A percentile compares a stretch with the other conserved stretches of the same genome.
These are phyloP conservation scores for Theobroma cacao DNA, from an alignment of 345 rosid genomes.

Conservation along the genomic window DNA sequence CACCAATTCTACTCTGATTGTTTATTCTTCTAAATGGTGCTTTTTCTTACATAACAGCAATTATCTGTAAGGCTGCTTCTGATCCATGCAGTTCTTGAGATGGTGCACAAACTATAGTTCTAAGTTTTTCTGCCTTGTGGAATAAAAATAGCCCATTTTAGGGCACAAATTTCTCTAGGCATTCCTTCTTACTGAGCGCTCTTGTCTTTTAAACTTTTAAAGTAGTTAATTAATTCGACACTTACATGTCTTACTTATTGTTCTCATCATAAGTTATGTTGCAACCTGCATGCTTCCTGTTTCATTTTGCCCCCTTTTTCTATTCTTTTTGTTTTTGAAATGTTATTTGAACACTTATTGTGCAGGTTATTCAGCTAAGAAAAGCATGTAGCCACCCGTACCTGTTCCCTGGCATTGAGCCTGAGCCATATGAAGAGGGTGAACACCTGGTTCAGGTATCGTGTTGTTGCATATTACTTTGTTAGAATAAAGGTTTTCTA, in stretches of 20 bases:
- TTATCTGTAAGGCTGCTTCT: not conserved
- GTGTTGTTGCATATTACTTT: slow-evolving; percentile 11
- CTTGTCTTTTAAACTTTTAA: not conserved
- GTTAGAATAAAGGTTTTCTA: not conserved
- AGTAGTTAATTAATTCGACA: not conserved
- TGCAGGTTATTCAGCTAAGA: slow-evolving; percentile 76
- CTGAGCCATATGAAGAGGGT: slow-evolving; percentile 91
- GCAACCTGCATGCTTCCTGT: not conserved
- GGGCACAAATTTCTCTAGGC: not conserved
- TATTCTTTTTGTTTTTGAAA: not conserved
- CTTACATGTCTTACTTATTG: not conserved
- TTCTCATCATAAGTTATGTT: not conserved
- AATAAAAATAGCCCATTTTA: not conserved
- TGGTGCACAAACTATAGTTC: not conserved
- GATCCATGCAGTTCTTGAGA: not conserved
- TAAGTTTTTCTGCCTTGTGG: not conserved
- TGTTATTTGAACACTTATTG: slow-evolving; percentile 11
- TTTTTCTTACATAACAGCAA: not conserved
- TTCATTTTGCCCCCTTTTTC: not conserved
- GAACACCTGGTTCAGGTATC: slow-evolving; percentile 90
- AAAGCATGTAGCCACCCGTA: slow-evolving; percentile 96
- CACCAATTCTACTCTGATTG: not conserved
- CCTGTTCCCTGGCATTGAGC: slow-evolving; percentile 91
- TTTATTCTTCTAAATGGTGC: not conserved
- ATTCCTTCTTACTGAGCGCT: not conserved